Base-by-base conservation (phyloP, 345 rosid species). In the Hibiscus trionum region DNA sequence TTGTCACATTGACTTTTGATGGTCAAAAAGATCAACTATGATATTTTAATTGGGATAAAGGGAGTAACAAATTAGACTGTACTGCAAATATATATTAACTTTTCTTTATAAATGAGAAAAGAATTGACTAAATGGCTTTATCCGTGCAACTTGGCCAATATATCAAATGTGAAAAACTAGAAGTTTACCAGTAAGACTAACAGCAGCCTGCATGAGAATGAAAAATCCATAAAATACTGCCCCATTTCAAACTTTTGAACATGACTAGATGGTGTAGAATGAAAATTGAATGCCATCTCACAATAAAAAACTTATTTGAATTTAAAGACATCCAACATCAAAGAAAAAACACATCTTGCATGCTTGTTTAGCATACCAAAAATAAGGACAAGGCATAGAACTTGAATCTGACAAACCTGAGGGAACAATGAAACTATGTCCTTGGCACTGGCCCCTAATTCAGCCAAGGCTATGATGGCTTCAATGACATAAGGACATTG, bases 401-500 rank as follows among this genome's bases (percentile, higher is more conserved):
- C 46, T 47, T 42, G 52, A 57, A 69, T 66, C 8, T 68, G 72
- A 67, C 83, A 75, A 62, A 95, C 99, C 99, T 92, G 99, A 70
- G 90, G 80, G 85, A 87, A 79, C 73, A 83, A 70, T 52, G 97
- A 90, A 77, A 86, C 80, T 58, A 95, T 86, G 74, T 95, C 97
- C 85, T 95, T 95, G 64, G 98, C 84, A 72, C 85, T 39, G 78
- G 85, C 96, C 80, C 97, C 98, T 64, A 92, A 80, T 82, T 92
- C 99, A 56, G 99, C 93, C 76, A 95, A 86, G 78, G 96, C 99
- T 81, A 75, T 78, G 71, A 95, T 79, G 37, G 97, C 99, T 83
- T 92, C 93, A 27, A 95, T 79, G 53, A 95, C 86, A 77, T 75
- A 89, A 76, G 97, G 96, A 70, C 94, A 95, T 72, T 90, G 90